phyloP scores from a whole-genome alignment of 1,284 basidiomycete genomes.

The Garcileccinum viscosum region DNA sequence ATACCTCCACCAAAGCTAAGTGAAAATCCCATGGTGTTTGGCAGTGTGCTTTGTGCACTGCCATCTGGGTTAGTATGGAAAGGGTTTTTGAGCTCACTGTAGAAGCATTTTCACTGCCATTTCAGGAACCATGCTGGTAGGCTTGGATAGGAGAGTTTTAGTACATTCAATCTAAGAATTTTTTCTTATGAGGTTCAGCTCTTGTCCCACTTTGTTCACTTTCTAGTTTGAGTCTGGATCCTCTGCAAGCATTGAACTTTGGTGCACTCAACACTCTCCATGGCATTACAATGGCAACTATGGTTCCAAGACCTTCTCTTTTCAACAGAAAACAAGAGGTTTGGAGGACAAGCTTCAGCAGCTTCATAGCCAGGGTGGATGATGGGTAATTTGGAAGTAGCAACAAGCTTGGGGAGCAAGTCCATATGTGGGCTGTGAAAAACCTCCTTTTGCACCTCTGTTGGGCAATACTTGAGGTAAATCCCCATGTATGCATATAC shows the following conservation, averaged over 20 bases:
- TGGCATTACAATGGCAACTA: constrained; percentile 22
- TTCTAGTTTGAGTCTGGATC: constrained; percentile 14
- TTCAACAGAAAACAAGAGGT: constrained; percentile 25
- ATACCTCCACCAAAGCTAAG: no score
- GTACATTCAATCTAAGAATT: constrained; percentile 2
- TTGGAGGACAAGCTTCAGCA: constrained; percentile 38
- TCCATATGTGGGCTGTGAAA: constrained; percentile 39
- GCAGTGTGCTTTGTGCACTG: no score
- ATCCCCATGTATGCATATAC: not conserved
- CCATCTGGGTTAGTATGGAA: no score
- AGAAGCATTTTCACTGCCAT: no score
- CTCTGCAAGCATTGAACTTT: constrained; percentile 12
- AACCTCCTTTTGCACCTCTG: constrained; percentile 41
- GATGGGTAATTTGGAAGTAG: constrained; percentile 37
- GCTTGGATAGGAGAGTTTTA: constrained; percentile 17
- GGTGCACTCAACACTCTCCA: constrained; percentile 18
- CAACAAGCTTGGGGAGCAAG: constrained; percentile 34
- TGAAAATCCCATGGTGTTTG: no score
- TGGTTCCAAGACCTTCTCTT: constrained; percentile 33
- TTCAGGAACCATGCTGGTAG: not conserved
- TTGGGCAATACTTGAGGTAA: constrained; percentile 19
- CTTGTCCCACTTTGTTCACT: constrained; percentile 16
- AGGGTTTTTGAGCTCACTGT: no score
- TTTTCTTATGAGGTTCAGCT: constrained; percentile 2
- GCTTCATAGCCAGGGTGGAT: constrained; percentile 40